Evolutionary conservation across 352 stramenopile genomes (phyloP).

Genomic region (Phytophthora idaei): DNA sequence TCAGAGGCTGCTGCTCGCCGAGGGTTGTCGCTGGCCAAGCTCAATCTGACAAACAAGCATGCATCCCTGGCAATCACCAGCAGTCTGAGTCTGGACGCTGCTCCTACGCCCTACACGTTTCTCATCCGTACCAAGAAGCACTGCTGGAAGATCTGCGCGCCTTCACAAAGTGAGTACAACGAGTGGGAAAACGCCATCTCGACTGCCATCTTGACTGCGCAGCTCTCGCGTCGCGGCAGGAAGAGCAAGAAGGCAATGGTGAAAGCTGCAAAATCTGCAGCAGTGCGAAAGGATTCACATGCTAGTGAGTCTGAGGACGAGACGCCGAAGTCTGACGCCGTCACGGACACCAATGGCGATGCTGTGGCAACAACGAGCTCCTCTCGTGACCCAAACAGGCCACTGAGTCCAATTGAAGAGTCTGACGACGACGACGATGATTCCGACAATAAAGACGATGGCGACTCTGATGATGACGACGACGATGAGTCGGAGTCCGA

Average conservation of each 20-base stretch:
- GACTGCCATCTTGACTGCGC: constrained; percentile 62
- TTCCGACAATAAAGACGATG: constrained; percentile 45
- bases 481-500: constrained; percentile 46
- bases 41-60: constrained; percentile 70
- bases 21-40: constrained; percentile 63
- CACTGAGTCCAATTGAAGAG: constrained; percentile 35
- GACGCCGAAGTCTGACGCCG: not conserved
- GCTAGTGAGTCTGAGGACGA: constrained; percentile 30
- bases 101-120: constrained; percentile 75
- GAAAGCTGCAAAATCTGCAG: constrained; percentile 29
- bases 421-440: constrained; percentile 52
- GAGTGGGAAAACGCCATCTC: constrained; percentile 82
- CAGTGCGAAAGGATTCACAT: constrained; percentile 27
- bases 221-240: constrained; percentile 49
- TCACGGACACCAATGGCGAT: constrained; percentile 16
- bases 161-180: constrained; percentile 58
- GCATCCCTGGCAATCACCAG: constrained; percentile 69
- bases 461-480: constrained; percentile 45
- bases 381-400: constrained; percentile 14
- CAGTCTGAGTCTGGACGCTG: constrained; percentile 52
- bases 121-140: constrained; percentile 65
- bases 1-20: constrained; percentile 61
- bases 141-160: constrained; percentile 75
- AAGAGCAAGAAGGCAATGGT: constrained; percentile 40
- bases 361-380: constrained; percentile 19